These are phyloP conservation scores for Abrus precatorius DNA, from an alignment of 306 rosid species.

Conservation along the genomic window DNA sequence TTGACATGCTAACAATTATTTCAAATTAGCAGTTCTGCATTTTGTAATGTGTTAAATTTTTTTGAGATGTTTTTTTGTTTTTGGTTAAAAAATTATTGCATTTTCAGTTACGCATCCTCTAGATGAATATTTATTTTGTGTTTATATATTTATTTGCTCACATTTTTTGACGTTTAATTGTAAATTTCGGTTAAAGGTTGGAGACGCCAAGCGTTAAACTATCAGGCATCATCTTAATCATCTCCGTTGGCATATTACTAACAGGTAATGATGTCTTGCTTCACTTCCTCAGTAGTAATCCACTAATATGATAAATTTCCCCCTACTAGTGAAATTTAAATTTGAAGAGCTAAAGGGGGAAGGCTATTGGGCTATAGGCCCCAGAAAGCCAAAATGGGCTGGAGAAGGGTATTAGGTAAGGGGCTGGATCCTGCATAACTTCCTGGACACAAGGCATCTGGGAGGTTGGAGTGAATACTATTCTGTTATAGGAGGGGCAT, in stretches of 20 bases:
- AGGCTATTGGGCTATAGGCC: neutral
- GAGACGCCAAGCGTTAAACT: conserved; percentile 87
- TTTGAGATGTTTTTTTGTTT: conserved; percentile 1
- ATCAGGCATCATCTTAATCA: conserved; percentile 85
- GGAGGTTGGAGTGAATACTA: neutral
- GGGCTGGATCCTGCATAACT: neutral
- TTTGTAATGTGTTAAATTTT: conserved; percentile 34
- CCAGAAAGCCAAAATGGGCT: neutral
- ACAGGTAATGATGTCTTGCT: conserved; percentile 66
- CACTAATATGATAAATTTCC: neutral
- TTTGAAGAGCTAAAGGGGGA: neutral
- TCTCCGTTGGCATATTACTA: conserved; percentile 86
- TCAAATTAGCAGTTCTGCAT: conserved; percentile 14
- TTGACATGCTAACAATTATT: conserved; percentile 18
- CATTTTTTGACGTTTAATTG: conserved; percentile 46
- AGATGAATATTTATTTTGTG: conserved; percentile 17
- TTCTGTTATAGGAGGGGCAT: neutral
- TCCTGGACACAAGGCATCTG: neutral
- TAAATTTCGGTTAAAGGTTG: conserved; percentile 72
- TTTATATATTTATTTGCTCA: conserved; percentile 11
- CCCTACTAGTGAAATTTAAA: neutral
- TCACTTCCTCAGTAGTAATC: conserved; percentile 20
- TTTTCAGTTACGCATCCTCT: conserved; percentile 21
- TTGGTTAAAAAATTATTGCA: neutral
- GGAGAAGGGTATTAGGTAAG: neutral